Conservation (phyloP, 1,139 yeast genomes). For the Saccharomycopsis hybrid region DNA sequence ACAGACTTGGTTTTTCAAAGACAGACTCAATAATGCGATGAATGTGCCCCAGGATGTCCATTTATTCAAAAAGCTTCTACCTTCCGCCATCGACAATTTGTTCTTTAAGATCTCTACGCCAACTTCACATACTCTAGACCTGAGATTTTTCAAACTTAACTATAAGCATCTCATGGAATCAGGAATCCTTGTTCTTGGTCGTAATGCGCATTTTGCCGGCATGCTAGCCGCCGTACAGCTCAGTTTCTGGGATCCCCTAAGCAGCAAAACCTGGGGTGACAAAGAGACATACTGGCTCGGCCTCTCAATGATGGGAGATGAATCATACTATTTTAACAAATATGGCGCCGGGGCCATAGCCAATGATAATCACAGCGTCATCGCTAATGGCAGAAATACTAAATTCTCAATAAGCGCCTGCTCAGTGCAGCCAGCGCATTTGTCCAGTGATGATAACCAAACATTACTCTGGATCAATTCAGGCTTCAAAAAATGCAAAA, state of each 20-base stretch:
- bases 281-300: slow-evolving; percentile 59
- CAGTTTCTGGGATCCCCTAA: slow-evolving; percentile 30
- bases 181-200: slow-evolving; percentile 40
- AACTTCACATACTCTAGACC: slow-evolving; percentile 30
- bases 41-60: slow-evolving; percentile 33
- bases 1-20: slow-evolving; percentile 45
- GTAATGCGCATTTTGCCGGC: slow-evolving; percentile 35
- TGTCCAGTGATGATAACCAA: slow-evolving; percentile 32
- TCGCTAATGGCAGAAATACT: too few species aligned
- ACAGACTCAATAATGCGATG: slow-evolving; percentile 34
- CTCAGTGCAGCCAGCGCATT: slow-evolving; percentile 42
- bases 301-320: slow-evolving; percentile 41
- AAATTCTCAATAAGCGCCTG: slow-evolving; percentile 31
- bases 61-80: slow-evolving; percentile 36
- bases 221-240: slow-evolving; percentile 34
- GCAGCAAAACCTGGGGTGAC: slow-evolving; percentile 44
- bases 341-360: slow-evolving; percentile 39
- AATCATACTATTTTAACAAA: slow-evolving; percentile 35
- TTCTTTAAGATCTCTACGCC: slow-evolving; percentile 34
- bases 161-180: slow-evolving; percentile 42
- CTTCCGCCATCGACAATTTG: slow-evolving; percentile 33
- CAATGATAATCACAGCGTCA: too few species aligned
- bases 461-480: slow-evolving; percentile 50
- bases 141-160: slow-evolving; percentile 31
- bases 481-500: slow-evolving; percentile 47